Percentiles rank a stretch among this genome's conserved stretches.
Conservation (phyloP, 345 rosid genomes). For the Excoecaria cochinchinensis region DNA sequence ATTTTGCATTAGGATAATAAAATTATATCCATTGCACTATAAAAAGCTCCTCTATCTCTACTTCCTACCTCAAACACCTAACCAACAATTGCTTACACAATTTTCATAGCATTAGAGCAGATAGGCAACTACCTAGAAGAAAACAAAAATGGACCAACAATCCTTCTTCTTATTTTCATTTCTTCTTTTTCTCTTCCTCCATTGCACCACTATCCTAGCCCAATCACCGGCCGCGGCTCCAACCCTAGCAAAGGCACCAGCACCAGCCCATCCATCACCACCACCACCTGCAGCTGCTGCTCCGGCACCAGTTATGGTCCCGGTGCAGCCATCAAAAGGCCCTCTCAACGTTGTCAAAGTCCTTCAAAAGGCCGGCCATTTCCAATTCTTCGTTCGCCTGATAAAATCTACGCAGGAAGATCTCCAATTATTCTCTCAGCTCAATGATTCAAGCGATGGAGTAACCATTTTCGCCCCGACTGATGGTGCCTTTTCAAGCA, state of each 20-base stretch:
- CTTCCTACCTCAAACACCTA: conserved; percentile 18
- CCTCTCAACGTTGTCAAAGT: conserved; percentile 26
- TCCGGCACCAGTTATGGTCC: conserved; percentile 22
- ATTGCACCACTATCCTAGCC: conserved; percentile 12
- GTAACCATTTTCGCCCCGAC: conserved; percentile 28
- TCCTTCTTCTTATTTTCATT: conserved; percentile 11
- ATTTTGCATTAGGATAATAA: conserved; percentile 1
- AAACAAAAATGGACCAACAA: conserved; percentile 16
- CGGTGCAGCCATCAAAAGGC: conserved; percentile 23
- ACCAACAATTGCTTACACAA: background rate
- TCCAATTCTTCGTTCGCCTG: conserved; percentile 23
- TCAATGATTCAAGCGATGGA: conserved; percentile 23
- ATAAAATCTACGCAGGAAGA: conserved; percentile 30
- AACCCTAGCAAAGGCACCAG: conserved; percentile 6
- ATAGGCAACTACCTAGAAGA: background rate
- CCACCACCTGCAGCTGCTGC: conserved; percentile 13
- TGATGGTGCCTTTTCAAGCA: conserved; percentile 19
- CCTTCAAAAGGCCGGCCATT: conserved; percentile 26
- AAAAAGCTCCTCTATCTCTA: background rate
- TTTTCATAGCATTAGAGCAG: background rate
- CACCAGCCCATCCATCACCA: background rate
- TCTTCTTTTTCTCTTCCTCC: conserved; percentile 26
- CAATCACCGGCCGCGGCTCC: conserved; percentile 26
- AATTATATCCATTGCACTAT: conserved; percentile 19
- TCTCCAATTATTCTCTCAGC: conserved; percentile 26